These are phyloP conservation scores for Phaeosphaeria sp. DNA, from an alignment of 2,329 filamentous ascomycete species.

Conservation along the genomic window DNA sequence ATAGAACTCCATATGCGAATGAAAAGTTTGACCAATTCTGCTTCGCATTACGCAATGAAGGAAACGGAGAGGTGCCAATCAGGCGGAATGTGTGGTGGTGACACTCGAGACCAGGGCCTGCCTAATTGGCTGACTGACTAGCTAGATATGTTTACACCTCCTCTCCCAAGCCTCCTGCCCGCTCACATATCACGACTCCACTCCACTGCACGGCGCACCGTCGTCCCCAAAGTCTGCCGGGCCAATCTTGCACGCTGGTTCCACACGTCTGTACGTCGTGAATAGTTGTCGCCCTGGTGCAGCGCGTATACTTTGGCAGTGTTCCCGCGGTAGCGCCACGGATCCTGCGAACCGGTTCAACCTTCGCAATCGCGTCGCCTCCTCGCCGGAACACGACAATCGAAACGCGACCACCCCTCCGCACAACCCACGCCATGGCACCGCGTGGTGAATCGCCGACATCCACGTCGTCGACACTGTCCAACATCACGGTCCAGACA, in stretches of 20 bases:
- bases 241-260: conserved; percentile 27
- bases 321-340: conserved; percentile 35
- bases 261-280: conserved; percentile 21
- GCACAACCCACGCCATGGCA: conserved; percentile 36
- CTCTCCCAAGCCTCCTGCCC: conserved; percentile 32
- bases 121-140: conserved; percentile 47
- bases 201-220: conserved; percentile 20
- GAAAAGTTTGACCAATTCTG: not conserved
- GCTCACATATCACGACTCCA: conserved; percentile 28
- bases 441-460: conserved; percentile 44
- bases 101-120: conserved; percentile 40
- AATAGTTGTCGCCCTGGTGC: conserved; percentile 19
- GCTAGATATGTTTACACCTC: conserved; percentile 47
- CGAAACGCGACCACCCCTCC: conserved; percentile 25
- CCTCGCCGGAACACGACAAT: conserved; percentile 31
- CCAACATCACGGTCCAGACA: conserved; percentile 49
- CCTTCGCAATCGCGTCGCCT: conserved; percentile 42
- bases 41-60: not conserved
- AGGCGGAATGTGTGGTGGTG: conserved; percentile 39
- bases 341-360: conserved; percentile 20
- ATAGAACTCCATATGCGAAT: not conserved
- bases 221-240: conserved; percentile 34
- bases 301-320: conserved; percentile 44
- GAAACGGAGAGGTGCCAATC: not conserved
- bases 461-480: conserved; percentile 51